phyloP scores from a whole-genome alignment of 768 basidiomycete species.

The Candolleomyces eurysporus region DNA sequence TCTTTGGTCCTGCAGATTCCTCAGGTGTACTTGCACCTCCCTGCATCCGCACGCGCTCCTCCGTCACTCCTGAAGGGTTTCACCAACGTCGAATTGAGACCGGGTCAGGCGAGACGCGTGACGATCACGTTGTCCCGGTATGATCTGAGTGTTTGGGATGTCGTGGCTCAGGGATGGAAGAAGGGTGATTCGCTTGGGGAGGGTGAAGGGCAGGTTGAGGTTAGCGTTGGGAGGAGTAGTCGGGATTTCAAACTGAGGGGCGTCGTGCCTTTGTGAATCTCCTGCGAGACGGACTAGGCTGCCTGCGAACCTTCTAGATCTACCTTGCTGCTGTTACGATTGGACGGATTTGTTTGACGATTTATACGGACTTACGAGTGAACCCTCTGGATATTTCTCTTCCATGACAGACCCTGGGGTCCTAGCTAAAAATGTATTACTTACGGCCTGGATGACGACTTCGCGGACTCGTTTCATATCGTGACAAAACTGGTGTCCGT shows the following conservation, averaged over 20 bases:
- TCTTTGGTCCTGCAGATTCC: conserved; percentile 45
- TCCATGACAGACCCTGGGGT: too few relatives aligned
- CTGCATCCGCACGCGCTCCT: conserved; percentile 60
- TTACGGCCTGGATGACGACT: too few relatives aligned
- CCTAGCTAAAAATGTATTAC: too few relatives aligned
- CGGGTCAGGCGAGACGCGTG: conserved; percentile 46
- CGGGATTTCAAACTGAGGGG: conserved; percentile 56
- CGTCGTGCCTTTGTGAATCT: conserved; percentile 21
- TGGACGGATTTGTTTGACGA: too few relatives aligned
- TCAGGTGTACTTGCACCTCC: conserved; percentile 75
- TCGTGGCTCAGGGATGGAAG: conserved; percentile 68
- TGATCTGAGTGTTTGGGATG: conserved; percentile 78
- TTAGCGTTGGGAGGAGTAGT: conserved; percentile 71
- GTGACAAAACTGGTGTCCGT: too few relatives aligned
- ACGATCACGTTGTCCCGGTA: conserved; percentile 63
- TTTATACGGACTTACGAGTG: too few relatives aligned
- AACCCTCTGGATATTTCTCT: too few relatives aligned
- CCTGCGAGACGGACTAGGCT: too few relatives aligned
- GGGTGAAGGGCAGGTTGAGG: conserved; percentile 49
- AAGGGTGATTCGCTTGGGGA: conserved; percentile 41
- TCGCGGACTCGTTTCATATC: too few relatives aligned
- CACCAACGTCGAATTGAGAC: conserved; percentile 49
- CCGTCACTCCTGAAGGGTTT: conserved; percentile 74
- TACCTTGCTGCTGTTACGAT: too few relatives aligned
- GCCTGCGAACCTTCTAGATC: too few relatives aligned